Conservation (phyloP, 1,284 basidiomycete species). For the Leccinum pachyderme region DNA sequence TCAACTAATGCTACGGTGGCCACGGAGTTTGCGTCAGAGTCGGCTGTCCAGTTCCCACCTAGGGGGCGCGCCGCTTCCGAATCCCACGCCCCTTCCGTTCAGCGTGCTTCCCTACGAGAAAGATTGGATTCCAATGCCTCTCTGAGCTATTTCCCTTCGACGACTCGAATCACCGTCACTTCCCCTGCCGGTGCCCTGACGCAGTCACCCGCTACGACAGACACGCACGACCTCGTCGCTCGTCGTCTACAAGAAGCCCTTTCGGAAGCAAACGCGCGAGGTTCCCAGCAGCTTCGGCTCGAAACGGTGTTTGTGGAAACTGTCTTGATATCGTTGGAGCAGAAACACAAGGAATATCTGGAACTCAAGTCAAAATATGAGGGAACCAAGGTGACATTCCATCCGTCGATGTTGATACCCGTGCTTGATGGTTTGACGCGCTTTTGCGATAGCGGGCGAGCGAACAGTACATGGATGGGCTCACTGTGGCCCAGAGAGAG, state of each 20-base stretch:
- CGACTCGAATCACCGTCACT: constrained; percentile 45
- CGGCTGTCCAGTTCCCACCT: constrained; percentile 14
- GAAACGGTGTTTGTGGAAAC: constrained; percentile 75
- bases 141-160: constrained; percentile 16
- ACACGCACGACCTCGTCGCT: constrained; percentile 48
- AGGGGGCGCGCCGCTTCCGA: constrained; percentile 26
- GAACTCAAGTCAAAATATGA: constrained; percentile 80
- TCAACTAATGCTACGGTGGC: constrained; percentile 3
- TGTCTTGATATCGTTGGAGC: constrained; percentile 68
- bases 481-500: constrained; percentile 89
- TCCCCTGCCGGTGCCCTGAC: constrained; percentile 37
- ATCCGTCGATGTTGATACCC: not conserved
- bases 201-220: constrained; percentile 33
- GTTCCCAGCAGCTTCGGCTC: constrained; percentile 65
- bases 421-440: not conserved
- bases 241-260: constrained; percentile 60
- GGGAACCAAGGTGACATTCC: constrained; percentile 69
- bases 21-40: constrained; percentile 14
- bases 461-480: constrained; percentile 88
- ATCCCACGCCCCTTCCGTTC: constrained; percentile 14
- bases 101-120: constrained; percentile 10
- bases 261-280: constrained; percentile 60
- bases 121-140: constrained; percentile 21
- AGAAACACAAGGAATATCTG: constrained; percentile 59
- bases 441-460: constrained; percentile 66